Evolutionary conservation across 1,284 basidiomycete species (phyloP), one percentile per base, ranked within the genome.

Genomic region (Cutaneotrichosporon cavernicola): DNA sequence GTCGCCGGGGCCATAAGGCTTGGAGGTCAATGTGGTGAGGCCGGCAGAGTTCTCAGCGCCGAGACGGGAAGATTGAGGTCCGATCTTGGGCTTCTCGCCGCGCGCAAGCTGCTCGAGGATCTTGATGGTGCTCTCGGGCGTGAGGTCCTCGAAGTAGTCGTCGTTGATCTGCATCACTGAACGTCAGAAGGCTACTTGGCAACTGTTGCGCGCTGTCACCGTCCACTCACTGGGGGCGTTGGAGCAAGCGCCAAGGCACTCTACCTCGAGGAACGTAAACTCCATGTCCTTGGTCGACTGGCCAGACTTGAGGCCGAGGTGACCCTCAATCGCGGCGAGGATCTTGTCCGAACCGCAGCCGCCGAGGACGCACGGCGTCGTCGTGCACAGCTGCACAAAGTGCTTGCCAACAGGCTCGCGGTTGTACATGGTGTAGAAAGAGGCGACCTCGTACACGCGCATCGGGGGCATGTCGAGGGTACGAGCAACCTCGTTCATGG

Each of bases 371-470:
- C 97, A 99, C 21, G 96, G 96, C 11, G 97, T 99, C 46, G 96
- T 99, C 47, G 97, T 99, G 86, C 97, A 99, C 63, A 99, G 90
- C 82, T 99, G 96, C 36, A 99, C 87, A 76, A 99, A 97, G 81
- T 97, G 86, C 75, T 91, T 84, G 61, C 94, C 96, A 65, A 98
- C 93, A 8, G 96, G 97, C 81, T 97, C 94, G 58, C 92, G 87
- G 84, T 96, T 97, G 85, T 93, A 98, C 96, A 99, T 98, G 71
- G 96, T 99, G 82, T 99, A 99, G 84, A 99, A 99, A 13, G 94
- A 97, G 14, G 97, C 96, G 59, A 99, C 97, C 83, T 99, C 97
- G 81, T 99, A 99, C 7, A 99, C 97, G 21, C 96, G 89, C 97
- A 99, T 99, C 61, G 92, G 91, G 9, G 91, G 92, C 88, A 99